These are phyloP conservation scores for Mycosphaerella sp. DNA, from an alignment of 2,329 filamentous ascomycete genomes.

Conservation along the genomic window DNA sequence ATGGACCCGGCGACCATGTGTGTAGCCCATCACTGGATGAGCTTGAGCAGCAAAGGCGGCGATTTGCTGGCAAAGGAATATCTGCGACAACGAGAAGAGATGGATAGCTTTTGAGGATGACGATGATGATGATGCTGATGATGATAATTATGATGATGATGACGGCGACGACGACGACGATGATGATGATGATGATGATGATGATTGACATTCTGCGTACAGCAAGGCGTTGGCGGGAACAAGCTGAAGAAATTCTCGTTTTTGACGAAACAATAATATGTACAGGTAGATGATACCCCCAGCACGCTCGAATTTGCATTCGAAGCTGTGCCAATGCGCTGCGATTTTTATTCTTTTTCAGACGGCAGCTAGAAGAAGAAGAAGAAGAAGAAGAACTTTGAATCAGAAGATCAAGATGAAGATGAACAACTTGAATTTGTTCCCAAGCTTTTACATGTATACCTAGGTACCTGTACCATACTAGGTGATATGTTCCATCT, in stretches of 20 bases:
- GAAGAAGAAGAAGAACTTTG: too few relatives aligned
- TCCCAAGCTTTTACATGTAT: too few relatives aligned
- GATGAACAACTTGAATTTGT: too few relatives aligned
- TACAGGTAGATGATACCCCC: constrained; percentile 7
- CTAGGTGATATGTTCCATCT: too few relatives aligned
- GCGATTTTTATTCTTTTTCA: background rate
- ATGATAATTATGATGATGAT: too few relatives aligned
- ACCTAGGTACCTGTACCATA: too few relatives aligned
- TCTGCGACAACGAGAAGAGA: constrained; percentile 63
- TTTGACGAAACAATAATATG: background rate
- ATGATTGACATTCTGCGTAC: background rate
- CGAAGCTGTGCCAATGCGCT: background rate
- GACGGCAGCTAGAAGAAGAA: background rate
- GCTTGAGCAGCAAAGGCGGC: constrained; percentile 75
- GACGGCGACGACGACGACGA: too few relatives aligned
- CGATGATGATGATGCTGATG: background rate
- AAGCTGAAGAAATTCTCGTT: background rate
- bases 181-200: too few relatives aligned
- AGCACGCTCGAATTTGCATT: background rate
- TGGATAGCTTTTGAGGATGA: constrained; percentile 41
- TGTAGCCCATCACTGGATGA: constrained; percentile 96
- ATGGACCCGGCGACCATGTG: constrained; percentile 88
- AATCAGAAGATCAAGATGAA: too few relatives aligned
- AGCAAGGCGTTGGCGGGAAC: constrained; percentile 1
- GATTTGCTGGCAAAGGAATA: constrained; percentile 79